phyloP scores from a whole-genome alignment of 2,329 filamentous ascomycete species.

The Fusarium irregulare region DNA sequence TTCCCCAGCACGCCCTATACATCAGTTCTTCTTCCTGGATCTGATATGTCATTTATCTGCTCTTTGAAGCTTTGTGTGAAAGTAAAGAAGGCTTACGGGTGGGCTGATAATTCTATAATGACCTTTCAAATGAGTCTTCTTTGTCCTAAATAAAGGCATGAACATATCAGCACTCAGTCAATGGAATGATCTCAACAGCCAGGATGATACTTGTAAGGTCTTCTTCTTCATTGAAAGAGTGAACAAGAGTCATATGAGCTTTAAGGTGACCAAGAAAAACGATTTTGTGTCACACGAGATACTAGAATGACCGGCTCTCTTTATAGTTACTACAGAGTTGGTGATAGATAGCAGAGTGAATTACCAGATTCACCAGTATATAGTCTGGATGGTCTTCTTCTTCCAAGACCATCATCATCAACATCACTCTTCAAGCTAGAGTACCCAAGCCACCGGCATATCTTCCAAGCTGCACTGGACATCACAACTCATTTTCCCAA shows the following conservation, averaged over 20 bases:
- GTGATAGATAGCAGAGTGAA: no score
- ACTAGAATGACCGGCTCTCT: no score
- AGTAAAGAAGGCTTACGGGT: background rate
- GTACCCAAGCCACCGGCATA: no score
- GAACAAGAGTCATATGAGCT: no score
- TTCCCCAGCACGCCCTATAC: no score
- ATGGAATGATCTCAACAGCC: background rate
- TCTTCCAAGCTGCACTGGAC: background rate
- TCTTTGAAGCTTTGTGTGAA: background rate
- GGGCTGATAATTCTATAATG: background rate
- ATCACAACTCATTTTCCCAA: background rate
- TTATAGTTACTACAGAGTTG: no score
- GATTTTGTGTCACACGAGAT: no score
- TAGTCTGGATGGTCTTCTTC: background rate
- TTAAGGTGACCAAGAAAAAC: no score
- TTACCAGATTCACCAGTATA: background rate
- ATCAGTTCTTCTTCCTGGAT: no score
- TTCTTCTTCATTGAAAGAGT: no score
- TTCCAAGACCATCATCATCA: background rate
- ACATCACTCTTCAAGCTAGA: background rate
- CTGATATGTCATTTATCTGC: background rate
- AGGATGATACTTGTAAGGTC: background rate
- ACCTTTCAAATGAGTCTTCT: background rate
- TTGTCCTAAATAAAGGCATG: background rate
- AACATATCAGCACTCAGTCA: background rate